Evolutionary conservation across 2,329 filamentous ascomycete species (phyloP), one percentile per base, ranked within the genome.

Genomic region (Herpotrichia juniperi): DNA sequence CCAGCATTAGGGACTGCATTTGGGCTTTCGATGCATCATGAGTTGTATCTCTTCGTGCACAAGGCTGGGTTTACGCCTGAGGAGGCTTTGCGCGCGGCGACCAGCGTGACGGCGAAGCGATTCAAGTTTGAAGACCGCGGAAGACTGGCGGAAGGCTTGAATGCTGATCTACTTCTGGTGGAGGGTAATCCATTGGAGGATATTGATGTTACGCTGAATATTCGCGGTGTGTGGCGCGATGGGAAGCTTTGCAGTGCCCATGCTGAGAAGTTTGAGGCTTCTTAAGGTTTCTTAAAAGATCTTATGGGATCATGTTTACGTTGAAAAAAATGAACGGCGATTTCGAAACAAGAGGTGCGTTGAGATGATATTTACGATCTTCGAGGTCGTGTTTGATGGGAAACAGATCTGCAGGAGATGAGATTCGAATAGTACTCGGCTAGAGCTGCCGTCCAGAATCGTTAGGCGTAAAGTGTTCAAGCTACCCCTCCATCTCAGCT

Each of bases 221-320:
- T 79, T 19, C 66, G 72, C n/a, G 75, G 71, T 1, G 76, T 79
- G 1, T 79, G 77, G 77, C 66, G 74, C n/a, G 68, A 73, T 25
- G 76, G 77, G 14, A 24, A 40, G 4, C 37, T 25, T 19, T 40
- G 37, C 21, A 40, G 37, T 25, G 21, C 37, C 37, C 37, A 40
- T 40, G 37, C 12, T 14, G 12, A 3, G 37, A 40, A 40, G 21
- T 5, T 34, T 5, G 9, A 34, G 31, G n/a, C n/a, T n/a, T n/a
- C n/a, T n/a, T n/a, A n/a, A n/a, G n/a, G n/a, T n/a, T n/a, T n/a
- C n/a, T n/a, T n/a, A n/a, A n/a, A n/a, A n/a, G n/a, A n/a, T n/a
- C n/a, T n/a, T n/a, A n/a, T n/a, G n/a, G n/a, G n/a, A n/a, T n/a
- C n/a, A n/a, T n/a, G n/a, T n/a, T n/a, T n/a, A n/a, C n/a, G n/a